These are phyloP conservation scores for Phialophora macrospora DNA, from an alignment of 2,329 filamentous ascomycete genomes.

Conservation along the genomic window DNA sequence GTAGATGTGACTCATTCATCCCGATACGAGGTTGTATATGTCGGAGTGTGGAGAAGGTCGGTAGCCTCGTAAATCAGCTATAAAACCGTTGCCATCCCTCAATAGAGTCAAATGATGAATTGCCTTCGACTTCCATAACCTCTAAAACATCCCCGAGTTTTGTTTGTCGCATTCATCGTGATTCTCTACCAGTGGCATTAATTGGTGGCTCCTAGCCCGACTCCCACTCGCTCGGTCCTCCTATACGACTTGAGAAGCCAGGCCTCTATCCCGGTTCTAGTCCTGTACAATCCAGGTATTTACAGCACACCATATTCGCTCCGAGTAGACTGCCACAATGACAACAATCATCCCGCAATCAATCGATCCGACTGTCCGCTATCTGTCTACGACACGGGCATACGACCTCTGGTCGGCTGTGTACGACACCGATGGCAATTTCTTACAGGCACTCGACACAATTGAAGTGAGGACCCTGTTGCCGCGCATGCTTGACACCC, in stretches of 20 bases:
- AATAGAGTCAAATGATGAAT: not conserved
- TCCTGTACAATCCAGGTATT: not conserved
- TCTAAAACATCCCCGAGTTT: not conserved
- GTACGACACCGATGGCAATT: constrained; percentile 70
- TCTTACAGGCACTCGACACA: constrained; percentile 68
- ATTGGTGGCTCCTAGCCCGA: not conserved
- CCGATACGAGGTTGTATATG: constrained; percentile 1
- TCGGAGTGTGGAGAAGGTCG: not conserved
- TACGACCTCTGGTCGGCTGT: constrained; percentile 59
- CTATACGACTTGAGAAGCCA: not conserved
- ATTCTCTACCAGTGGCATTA: not conserved
- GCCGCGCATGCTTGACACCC: constrained; percentile 52
- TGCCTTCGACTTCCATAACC: not conserved
- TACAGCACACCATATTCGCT: not conserved
- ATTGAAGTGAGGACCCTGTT: constrained; percentile 59
- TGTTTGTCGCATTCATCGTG: not conserved
- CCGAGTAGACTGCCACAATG: constrained; percentile 4
- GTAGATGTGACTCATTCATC: constrained; percentile 14
- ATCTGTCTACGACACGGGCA: constrained; percentile 50
- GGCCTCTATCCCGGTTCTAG: not conserved
- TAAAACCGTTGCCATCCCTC: not conserved
- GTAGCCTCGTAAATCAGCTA: not conserved
- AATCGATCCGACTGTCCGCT: constrained; percentile 37
- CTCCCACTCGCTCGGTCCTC: not conserved
- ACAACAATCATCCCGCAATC: constrained; percentile 27